Conservation (phyloP, 345 rosid species). For the Hevea brasiliensis region DNA sequence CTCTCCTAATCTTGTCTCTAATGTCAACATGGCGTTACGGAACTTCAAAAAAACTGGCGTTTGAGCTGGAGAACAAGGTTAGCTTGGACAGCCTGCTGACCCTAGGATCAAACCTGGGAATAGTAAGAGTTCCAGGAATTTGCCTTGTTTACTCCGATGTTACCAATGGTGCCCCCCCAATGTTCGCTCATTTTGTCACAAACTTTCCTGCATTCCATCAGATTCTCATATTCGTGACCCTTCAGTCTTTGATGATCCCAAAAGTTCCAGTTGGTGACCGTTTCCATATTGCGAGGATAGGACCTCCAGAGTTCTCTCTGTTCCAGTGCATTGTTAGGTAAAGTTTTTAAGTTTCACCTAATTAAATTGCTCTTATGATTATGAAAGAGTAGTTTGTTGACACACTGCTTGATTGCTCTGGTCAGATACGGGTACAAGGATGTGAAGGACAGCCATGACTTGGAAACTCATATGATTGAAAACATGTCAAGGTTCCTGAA, state of each 20-base stretch:
- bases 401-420: background rate
- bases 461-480: constrained; percentile 31
- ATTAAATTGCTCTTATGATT: too few species aligned
- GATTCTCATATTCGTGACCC: constrained; percentile 27
- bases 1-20: constrained; percentile 8
- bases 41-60: constrained; percentile 15
- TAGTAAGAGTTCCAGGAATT: constrained; percentile 24
- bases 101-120: constrained; percentile 21
- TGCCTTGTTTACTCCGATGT: constrained; percentile 22
- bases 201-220: constrained; percentile 27
- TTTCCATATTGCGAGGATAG: constrained; percentile 24
- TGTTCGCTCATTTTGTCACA: constrained; percentile 27
- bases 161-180: constrained; percentile 20
- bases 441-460: constrained; percentile 24
- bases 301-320: constrained; percentile 24
- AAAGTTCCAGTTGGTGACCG: constrained; percentile 25
- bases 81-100: constrained; percentile 12
- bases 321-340: constrained; percentile 37
- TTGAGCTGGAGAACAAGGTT: constrained; percentile 24
- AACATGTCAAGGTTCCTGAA: constrained; percentile 23
- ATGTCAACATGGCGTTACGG: constrained; percentile 29
- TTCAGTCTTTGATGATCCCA: constrained; percentile 34
- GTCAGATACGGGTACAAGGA: constrained; percentile 37
- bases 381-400: background rate
- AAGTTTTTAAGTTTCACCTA: background rate